Evolutionary conservation across 192 early-diverging fungal species (phyloP).

Genomic region (Backusella morwellensis): DNA sequence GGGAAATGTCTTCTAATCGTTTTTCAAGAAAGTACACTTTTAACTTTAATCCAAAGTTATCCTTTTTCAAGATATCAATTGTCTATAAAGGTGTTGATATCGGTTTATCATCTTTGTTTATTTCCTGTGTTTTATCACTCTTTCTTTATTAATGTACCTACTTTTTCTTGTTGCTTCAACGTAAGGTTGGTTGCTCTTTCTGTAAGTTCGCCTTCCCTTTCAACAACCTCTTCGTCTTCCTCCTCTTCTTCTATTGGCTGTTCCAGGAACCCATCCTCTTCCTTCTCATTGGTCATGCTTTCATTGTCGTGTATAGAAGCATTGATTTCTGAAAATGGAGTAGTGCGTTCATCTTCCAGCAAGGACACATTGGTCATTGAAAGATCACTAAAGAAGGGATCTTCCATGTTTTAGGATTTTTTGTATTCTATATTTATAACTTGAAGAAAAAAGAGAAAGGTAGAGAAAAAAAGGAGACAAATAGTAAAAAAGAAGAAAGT

Average conservation of each 20-base stretch:
- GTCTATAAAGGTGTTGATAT: slow-evolving; percentile 26
- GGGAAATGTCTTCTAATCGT: slow-evolving; percentile 45
- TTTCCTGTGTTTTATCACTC: not conserved
- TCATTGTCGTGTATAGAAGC: not conserved
- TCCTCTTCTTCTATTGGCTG: not conserved
- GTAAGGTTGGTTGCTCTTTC: slow-evolving; percentile 37
- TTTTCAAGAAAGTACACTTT: slow-evolving; percentile 55
- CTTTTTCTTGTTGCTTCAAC: slow-evolving; percentile 52
- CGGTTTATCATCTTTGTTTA: not conserved
- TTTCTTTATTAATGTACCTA: not conserved
- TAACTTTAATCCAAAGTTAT: slow-evolving; percentile 54
- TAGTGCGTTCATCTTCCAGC: not conserved
- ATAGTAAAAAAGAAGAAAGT: too few relatives aligned
- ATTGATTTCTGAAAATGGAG: not conserved
- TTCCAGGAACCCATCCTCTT: not conserved
- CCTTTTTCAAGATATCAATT: slow-evolving; percentile 54
- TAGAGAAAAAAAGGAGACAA: not conserved
- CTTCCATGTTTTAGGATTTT: not conserved
- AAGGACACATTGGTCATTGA: slow-evolving; percentile 14
- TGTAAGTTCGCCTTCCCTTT: not conserved
- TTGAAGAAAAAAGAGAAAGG: too few relatives aligned
- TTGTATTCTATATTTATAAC: not conserved
- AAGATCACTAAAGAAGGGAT: not conserved
- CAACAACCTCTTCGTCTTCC: not conserved
- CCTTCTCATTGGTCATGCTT: not conserved